Percentiles rank a stretch among this genome's conserved stretches.
These are phyloP conservation scores for Anthoceros angustus DNA, from an alignment of 225 moss, liverwort and hornwort genomes.

Conservation along the genomic window DNA sequence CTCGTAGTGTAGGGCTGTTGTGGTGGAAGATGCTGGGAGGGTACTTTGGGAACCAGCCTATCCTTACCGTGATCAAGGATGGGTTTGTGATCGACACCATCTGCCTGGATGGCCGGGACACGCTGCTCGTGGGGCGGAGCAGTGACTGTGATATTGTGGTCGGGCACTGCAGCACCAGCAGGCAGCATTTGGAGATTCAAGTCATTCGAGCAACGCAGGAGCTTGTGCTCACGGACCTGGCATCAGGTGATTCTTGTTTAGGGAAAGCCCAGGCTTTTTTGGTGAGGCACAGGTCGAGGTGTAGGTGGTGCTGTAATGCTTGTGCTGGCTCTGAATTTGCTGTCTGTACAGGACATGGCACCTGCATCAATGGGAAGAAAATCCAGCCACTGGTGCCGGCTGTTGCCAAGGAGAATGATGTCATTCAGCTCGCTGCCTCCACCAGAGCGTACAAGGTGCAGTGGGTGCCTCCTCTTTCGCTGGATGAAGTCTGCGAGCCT, in stretches of 20 bases:
- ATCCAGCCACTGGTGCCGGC: slow-evolving; percentile 23
- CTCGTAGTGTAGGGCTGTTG: background rate
- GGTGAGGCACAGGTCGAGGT: too few relatives aligned
- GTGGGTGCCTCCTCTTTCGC: slow-evolving; percentile 28
- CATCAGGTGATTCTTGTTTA: slow-evolving; percentile 29
- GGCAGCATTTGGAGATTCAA: slow-evolving; percentile 58
- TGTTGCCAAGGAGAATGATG: slow-evolving; percentile 21
- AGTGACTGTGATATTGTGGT: slow-evolving; percentile 42
- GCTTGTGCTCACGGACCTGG: slow-evolving; percentile 48
- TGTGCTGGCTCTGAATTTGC: background rate
- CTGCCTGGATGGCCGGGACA: slow-evolving; percentile 30
- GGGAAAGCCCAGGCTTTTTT: background rate
- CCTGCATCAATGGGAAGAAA: slow-evolving; percentile 42
- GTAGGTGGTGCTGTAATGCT: background rate
- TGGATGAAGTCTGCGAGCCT: slow-evolving; percentile 8
- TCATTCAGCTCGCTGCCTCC: slow-evolving; percentile 55
- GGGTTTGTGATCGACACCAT: slow-evolving; percentile 30
- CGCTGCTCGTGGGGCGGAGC: slow-evolving; percentile 49
- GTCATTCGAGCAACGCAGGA: slow-evolving; percentile 42
- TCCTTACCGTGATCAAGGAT: slow-evolving; percentile 44
- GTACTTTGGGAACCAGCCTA: slow-evolving; percentile 14
- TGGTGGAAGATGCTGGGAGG: slow-evolving; percentile 9
- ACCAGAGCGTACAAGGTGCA: slow-evolving; percentile 42
- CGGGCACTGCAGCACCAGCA: slow-evolving; percentile 60
- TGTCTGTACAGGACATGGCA: slow-evolving; percentile 43